These are phyloP conservation scores for Arxiozyma bovina DNA, from an alignment of 1,139 yeast genomes.

Conservation along the genomic window DNA sequence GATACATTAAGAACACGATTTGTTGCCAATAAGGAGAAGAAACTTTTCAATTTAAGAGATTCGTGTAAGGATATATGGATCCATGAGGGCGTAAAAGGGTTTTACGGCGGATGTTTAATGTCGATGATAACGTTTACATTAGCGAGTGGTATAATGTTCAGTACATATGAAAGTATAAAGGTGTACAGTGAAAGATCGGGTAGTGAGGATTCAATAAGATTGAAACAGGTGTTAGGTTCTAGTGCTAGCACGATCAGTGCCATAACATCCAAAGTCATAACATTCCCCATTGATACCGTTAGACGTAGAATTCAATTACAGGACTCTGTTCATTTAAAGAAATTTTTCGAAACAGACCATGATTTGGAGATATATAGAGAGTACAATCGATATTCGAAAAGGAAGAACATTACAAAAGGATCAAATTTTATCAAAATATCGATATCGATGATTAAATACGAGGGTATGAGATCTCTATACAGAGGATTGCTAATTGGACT, in stretches of 20 bases:
- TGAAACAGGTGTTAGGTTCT: not conserved
- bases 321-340: not conserved
- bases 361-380: constrained; percentile 25
- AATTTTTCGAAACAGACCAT: not conserved
- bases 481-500: constrained; percentile 64
- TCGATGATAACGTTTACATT: constrained; percentile 57
- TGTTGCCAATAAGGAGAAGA: constrained; percentile 46
- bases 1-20: constrained; percentile 78
- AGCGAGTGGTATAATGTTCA: constrained; percentile 61
- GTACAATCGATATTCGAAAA: not conserved
- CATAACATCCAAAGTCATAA: constrained; percentile 54
- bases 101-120: constrained; percentile 56
- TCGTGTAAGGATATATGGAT: constrained; percentile 39
- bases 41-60: constrained; percentile 10
- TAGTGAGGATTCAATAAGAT: not conserved
- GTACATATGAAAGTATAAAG: constrained; percentile 45
- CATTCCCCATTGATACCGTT: constrained; percentile 81
- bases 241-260: constrained; percentile 51
- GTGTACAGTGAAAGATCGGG: constrained; percentile 20
- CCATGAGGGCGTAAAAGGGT: constrained; percentile 47
- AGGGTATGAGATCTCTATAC: constrained; percentile 63
- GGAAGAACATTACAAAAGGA: not conserved
- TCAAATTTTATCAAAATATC: not conserved
- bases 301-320: constrained; percentile 71
- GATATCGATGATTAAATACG: constrained; percentile 22